These are phyloP conservation scores for Heritiera fomes DNA, from an alignment of 345 rosid genomes.

Conservation along the genomic window DNA sequence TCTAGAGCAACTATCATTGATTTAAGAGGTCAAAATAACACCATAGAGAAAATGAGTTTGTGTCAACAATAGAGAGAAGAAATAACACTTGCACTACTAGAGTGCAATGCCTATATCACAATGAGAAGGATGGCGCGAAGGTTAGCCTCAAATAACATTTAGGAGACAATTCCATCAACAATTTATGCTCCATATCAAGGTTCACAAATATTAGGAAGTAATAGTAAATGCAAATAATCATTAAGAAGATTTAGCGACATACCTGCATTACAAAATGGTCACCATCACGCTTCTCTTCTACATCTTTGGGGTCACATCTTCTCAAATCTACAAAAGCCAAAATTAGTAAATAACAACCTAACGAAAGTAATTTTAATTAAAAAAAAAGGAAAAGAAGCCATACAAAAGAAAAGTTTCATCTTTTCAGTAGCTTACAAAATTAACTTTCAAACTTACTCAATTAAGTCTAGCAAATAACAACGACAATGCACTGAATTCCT, in stretches of 20 bases:
- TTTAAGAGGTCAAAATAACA: background rate
- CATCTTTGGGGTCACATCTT: conserved; percentile 40
- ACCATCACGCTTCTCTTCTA: conserved; percentile 41
- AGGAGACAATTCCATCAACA: background rate
- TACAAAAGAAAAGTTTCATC: background rate
- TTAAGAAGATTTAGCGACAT: background rate
- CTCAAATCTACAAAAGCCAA: conserved; percentile 40
- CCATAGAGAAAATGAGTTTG: background rate
- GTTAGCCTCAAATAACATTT: background rate
- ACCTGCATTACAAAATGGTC: conserved; percentile 70
- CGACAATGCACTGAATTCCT: background rate
- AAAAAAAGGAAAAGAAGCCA: background rate
- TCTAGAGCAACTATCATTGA: background rate
- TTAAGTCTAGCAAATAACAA: background rate
- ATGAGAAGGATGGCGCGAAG: background rate
- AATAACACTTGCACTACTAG: background rate
- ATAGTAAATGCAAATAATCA: background rate
- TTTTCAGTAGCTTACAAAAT: background rate
- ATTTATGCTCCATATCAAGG: background rate
- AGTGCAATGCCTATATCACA: background rate
- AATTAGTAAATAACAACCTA: background rate
- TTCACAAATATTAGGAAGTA: background rate
- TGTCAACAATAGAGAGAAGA: background rate
- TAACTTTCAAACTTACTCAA: background rate
- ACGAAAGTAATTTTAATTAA: background rate